Evolutionary conservation across 2,329 filamentous ascomycete species (phyloP), one percentile per base, ranked within the genome.

Genomic region (Trichoderma afroharzianum): DNA sequence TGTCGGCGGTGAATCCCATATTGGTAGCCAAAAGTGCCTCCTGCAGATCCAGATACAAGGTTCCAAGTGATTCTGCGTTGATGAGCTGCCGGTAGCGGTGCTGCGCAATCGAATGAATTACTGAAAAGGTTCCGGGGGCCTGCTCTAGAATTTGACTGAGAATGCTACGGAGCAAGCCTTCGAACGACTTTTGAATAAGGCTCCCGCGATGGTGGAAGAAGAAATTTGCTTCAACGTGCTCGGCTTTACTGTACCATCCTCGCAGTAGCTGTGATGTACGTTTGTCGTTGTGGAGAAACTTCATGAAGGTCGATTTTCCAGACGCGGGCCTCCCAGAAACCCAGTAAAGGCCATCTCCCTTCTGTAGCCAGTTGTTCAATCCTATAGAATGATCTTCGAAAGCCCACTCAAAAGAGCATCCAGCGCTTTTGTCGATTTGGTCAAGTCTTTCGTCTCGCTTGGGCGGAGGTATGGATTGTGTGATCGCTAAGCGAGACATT

Each of bases 221-320:
- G 26, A 72, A 72, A 6, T 30, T 63, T 1, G 70, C 70, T 12
- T 43, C 8, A 2, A 68, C 26, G 3, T 39, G n/a, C 7, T 36
- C 15, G 5, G 5, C 26, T 4, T 14, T 14, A 14, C 47, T 59
- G 5, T 18, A n/a, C 58, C 70, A 69, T n/a, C 39, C 39, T 7
- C 15, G n/a, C 1, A 72, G 6, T 4, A 63, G 33, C 30, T 26
- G 4, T 7, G 24, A 26, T 0, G 64, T 72, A 18, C 32, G 55
- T 2, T 6, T 18, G 24, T 72, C 24, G 2, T 24, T 26, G n/a
- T 58, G 26, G 1, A 72, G 63, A 28, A 53, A 72, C 6, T 72
- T 72, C 14, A 72, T 63, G 6, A 72, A 47, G 3, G 64, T 70
- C 3, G 70, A 72, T 7, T 72, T 72, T 9, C 70, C 64, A 21